Evolutionary conservation across 2,329 filamentous ascomycete genomes (phyloP), one percentile per base, ranked within the genome.

Genomic region (Ampelomyces quisqualis): DNA sequence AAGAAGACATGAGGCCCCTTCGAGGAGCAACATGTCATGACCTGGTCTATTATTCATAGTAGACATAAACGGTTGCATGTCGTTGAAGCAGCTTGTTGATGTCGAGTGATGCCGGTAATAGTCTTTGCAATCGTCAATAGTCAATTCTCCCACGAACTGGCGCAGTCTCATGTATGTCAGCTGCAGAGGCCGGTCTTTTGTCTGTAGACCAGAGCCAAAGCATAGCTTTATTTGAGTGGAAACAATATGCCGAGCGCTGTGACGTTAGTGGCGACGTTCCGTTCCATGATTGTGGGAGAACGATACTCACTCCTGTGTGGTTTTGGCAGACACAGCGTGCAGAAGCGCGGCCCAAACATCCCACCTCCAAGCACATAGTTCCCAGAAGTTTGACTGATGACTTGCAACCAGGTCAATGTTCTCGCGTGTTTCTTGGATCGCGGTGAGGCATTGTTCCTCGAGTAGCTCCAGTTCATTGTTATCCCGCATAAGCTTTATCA

Each of bases 81-180:
- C 65, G 7, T 46, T 40, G 30, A 62, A 67, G 42, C 63, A 65
- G 14, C 40, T 50, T 3, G 51, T 50, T 8, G 53, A 40, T 11
- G 37, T 44, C 7, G 47, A 50, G 30, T 58, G 49, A 2, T 52
- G 31, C 15, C 48, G 20, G 51, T 55, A 65, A 32, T 58, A 66
- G 1, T 44, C 36, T 29, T 59, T 46, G 34, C 55, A 62, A 26
- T 51, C 40, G 13, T 41, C 21, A 8, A 53, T 27, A 21, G 57
- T 44, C 7, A 40, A 33, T 10, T 34, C 28, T 11, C 34, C 39
- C 5, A 51, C 35, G 11, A 35, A 47, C 2, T 40, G 32, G 27
- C 42, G 45, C 29, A 59, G 32, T 7, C 23, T 37, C 42, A 59
- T 40, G 14, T 50, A 47, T 11, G 50, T 52, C 8, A 57, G 34